Conservation (phyloP, 2,329 filamentous ascomycete genomes). For the Diaporthe vexans region DNA sequence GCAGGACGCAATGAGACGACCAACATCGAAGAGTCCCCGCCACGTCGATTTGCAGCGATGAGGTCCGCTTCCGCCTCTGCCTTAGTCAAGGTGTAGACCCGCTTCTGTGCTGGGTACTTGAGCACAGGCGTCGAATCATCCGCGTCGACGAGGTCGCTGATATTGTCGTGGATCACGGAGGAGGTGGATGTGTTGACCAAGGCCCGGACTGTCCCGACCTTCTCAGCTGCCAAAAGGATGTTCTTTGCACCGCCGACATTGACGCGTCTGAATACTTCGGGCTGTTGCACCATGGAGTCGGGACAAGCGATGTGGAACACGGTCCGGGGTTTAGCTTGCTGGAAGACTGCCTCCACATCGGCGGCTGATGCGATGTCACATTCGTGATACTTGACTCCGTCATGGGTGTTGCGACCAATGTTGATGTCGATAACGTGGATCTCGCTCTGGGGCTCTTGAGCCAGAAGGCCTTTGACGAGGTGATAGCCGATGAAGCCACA, state of each 20-base stretch:
- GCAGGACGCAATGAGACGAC: background rate
- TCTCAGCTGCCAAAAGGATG: background rate
- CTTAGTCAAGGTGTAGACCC: background rate
- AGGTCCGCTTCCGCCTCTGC: background rate
- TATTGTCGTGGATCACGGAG: background rate
- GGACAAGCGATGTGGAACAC: constrained; percentile 44
- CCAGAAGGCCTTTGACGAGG: constrained; percentile 39
- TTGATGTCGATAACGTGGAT: constrained; percentile 42
- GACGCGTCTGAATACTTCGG: background rate
- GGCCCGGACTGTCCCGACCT: background rate
- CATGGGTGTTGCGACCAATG: constrained; percentile 34
- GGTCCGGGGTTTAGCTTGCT: constrained; percentile 37
- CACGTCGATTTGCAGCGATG: background rate
- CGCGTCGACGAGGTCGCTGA: background rate
- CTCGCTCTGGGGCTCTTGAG: constrained; percentile 28
- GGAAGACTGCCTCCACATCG: constrained; percentile 24
- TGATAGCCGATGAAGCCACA: constrained; percentile 44
- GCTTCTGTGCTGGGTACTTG: background rate
- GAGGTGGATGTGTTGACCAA: constrained; percentile 14
- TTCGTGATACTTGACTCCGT: constrained; percentile 40
- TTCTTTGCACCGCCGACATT: background rate
- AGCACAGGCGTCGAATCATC: background rate
- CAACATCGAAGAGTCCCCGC: background rate
- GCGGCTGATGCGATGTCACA: constrained; percentile 38
- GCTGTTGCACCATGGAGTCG: constrained; percentile 6